These are phyloP conservation scores for Syncephalastrum racemosum DNA, from an alignment of 371 early-diverging fungal species.

Conservation along the genomic window DNA sequence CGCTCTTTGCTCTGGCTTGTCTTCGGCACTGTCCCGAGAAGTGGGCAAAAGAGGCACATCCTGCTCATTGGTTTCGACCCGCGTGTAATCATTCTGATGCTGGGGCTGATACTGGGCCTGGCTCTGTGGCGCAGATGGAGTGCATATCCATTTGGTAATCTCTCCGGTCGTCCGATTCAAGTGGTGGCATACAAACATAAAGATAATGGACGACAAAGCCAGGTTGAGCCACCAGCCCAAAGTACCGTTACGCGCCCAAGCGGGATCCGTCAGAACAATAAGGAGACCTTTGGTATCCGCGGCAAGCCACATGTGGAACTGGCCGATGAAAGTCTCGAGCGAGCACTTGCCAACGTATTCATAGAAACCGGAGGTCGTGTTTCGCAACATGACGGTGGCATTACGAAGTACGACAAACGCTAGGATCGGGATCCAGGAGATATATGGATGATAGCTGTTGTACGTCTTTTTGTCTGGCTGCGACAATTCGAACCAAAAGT, in stretches of 20 bases:
- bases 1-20: constrained; percentile 7
- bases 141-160: constrained; percentile 45
- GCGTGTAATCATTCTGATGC: background rate
- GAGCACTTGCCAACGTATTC: constrained; percentile 64
- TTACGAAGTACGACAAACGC: constrained; percentile 69
- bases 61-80: constrained; percentile 16
- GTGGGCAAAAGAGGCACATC: constrained; percentile 29
- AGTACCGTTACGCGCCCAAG: constrained; percentile 25
- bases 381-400: constrained; percentile 45
- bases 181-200: constrained; percentile 55
- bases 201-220: constrained; percentile 46
- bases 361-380: constrained; percentile 55
- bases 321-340: constrained; percentile 77
- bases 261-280: constrained; percentile 34
- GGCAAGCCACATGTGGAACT: constrained; percentile 80
- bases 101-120: constrained; percentile 10
- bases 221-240: constrained; percentile 62
- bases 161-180: constrained; percentile 54
- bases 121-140: constrained; percentile 9
- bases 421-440: constrained; percentile 63
- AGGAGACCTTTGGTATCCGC: constrained; percentile 73
- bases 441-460: constrained; percentile 61
- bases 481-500: constrained; percentile 48
- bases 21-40: constrained; percentile 3
- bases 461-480: constrained; percentile 48